These are phyloP conservation scores for Lentinula guzmanii DNA, from an alignment of 768 basidiomycete species.

Conservation along the genomic window DNA sequence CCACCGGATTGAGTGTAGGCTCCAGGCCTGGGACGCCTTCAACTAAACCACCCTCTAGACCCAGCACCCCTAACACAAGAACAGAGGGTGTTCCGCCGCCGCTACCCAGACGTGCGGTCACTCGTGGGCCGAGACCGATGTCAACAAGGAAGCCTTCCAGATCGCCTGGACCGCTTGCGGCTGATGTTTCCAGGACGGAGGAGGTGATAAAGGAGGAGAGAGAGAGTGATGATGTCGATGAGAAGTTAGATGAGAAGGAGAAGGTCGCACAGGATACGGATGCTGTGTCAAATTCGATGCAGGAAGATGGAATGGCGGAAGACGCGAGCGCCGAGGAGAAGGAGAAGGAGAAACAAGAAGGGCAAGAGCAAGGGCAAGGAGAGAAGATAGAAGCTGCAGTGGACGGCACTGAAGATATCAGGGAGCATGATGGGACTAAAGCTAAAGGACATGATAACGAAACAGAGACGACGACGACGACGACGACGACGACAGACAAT, in stretches of 20 bases:
- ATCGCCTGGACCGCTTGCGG: background rate
- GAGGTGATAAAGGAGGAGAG: slow-evolving; percentile 7
- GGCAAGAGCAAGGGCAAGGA: background rate
- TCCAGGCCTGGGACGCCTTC: slow-evolving; percentile 30
- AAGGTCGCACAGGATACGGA: too few species aligned
- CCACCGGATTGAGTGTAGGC: slow-evolving; percentile 17
- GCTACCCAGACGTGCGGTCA: slow-evolving; percentile 60
- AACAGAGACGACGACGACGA: background rate
- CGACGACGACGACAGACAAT: background rate
- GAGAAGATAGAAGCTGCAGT: background rate
- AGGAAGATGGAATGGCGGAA: too few species aligned
- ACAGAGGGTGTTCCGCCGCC: slow-evolving; percentile 40
- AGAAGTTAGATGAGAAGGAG: slow-evolving; percentile 4
- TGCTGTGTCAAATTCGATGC: too few species aligned
- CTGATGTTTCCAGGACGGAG: background rate
- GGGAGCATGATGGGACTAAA: background rate
- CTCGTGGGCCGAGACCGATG: slow-evolving; percentile 34
- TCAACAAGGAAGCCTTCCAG: background rate
- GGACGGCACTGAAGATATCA: background rate
- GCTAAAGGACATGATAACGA: background rate
- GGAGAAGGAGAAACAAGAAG: slow-evolving; percentile 1
- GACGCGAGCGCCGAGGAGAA: too few species aligned
- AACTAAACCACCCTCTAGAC: background rate
- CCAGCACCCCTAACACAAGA: slow-evolving; percentile 13
- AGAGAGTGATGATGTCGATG: background rate